Base-by-base conservation (phyloP, 495 filamentous ascomycete genomes). In the Penicillium parvum region DNA sequence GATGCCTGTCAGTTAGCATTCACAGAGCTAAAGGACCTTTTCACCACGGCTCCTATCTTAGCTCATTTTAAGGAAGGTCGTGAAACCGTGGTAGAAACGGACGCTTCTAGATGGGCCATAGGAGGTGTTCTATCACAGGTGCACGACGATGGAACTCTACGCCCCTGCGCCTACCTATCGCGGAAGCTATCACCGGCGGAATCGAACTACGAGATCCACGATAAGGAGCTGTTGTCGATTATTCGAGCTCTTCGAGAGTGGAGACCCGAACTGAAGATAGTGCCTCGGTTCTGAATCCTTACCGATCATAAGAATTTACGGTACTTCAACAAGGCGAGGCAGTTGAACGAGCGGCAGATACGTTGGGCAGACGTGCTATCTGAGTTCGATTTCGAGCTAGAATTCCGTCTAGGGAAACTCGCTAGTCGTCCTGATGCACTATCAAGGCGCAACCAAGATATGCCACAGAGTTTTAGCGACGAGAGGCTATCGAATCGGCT, bases 201-300 rank as follows among this genome's bases (percentile, higher is more conserved):
- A 37, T 14, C 21, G 0, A 68, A 69, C 29, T 69, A 68, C 32
- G 15, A 55, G 14, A 63, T 66, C 11, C 37, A 65, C 16, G 37
- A 68, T 26, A 58, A 63, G 29, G 55, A 59, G 34, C 26, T 65
- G 3, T 28, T 67, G 7, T 50, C 41, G 4, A 58, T 60, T 9
- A 60, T 65, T 3, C 29, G 25, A 37, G 37, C 36, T 19, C 57
- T 68, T n/a, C 32, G 65, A 16, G 17, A 50, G 21, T 71, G 45
- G 53, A 40, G 59, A 35, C 40, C 36, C 5, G 16, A 34, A 19
- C 32, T 34, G 21, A 34, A 34, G 32, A 34, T 34, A 20, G 32
- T 34, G 1, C 17, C 32, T 1, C 1, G 5, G 1, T 34, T 34
- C 15, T n/a, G 16, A 1, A 34, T 34, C 5, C 2, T 34, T 1